These are phyloP conservation scores for Sarcodon aspratus DNA, from an alignment of 768 basidiomycete species.

Conservation along the genomic window DNA sequence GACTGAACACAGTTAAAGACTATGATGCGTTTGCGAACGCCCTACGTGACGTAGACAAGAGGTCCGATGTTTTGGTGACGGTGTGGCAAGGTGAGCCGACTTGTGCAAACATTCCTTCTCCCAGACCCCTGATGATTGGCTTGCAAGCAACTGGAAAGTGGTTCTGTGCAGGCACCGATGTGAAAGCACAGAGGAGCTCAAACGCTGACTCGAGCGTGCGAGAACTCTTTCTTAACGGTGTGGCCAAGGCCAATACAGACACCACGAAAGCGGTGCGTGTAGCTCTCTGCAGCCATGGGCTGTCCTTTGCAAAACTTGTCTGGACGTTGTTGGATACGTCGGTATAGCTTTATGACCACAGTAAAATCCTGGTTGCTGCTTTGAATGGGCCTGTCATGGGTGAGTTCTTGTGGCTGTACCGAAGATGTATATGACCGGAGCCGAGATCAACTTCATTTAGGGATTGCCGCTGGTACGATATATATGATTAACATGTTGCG, in stretches of 20 bases:
- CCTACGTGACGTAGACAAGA: conserved; percentile 44
- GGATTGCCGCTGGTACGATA: conserved; percentile 49
- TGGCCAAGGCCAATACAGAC: conserved; percentile 44
- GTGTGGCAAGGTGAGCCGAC: conserved; percentile 47
- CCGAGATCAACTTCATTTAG: conserved; percentile 18
- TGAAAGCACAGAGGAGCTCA: conserved; percentile 36
- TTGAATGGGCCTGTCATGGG: conserved; percentile 72
- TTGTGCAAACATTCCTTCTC: neutral
- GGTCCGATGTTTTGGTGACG: conserved; percentile 52
- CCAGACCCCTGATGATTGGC: neutral
- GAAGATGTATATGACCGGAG: neutral
- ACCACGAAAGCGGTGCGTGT: conserved; percentile 49
- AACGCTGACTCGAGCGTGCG: conserved; percentile 20
- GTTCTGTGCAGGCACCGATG: conserved; percentile 37
- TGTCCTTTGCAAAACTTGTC: neutral
- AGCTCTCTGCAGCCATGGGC: neutral
- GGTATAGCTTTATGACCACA: conserved; percentile 50
- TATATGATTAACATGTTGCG: neutral
- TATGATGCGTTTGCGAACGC: conserved; percentile 50
- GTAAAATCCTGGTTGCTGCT: conserved; percentile 59
- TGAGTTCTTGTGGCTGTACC: conserved; percentile 15
- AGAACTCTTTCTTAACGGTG: conserved; percentile 31
- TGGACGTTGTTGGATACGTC: neutral
- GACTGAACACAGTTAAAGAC: conserved; percentile 25
- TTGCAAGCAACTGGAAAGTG: conserved; percentile 48